phyloP scores from a whole-genome alignment of 768 basidiomycete genomes.

The Suillus plorans region DNA sequence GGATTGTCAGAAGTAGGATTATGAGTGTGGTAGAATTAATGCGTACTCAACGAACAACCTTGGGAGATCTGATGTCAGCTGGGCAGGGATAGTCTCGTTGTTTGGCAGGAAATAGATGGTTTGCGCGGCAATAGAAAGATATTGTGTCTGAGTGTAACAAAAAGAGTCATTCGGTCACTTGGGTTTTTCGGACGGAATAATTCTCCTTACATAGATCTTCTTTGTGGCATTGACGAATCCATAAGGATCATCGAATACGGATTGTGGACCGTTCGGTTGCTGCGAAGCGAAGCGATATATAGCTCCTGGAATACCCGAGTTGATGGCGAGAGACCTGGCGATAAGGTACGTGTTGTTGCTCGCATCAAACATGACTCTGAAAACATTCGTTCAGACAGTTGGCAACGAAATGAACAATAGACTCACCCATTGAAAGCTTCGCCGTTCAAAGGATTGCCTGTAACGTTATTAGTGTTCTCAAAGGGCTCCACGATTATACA shows the following conservation, averaged over 20 bases:
- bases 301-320: slow-evolving; percentile 57
- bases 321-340: slow-evolving; percentile 49
- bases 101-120: slow-evolving; percentile 54
- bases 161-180: not conserved
- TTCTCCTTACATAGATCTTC: slow-evolving; percentile 31
- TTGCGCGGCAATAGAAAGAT: slow-evolving; percentile 58
- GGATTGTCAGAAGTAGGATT: not conserved
- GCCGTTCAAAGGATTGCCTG: slow-evolving; percentile 44
- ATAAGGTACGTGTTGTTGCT: slow-evolving; percentile 45
- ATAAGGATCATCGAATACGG: slow-evolving; percentile 47
- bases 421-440: slow-evolving; percentile 60
- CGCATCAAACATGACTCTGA: slow-evolving; percentile 42
- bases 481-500: slow-evolving; percentile 35
- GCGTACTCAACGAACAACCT: slow-evolving; percentile 63
- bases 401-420: not conserved
- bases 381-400: not conserved
- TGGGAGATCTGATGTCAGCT: slow-evolving; percentile 41
- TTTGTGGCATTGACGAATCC: slow-evolving; percentile 55
- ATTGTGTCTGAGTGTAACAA: slow-evolving; percentile 43
- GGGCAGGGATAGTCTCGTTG: slow-evolving; percentile 39
- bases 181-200: not conserved
- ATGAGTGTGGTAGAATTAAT: not conserved
- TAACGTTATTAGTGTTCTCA: slow-evolving; percentile 48
- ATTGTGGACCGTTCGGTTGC: slow-evolving; percentile 37
- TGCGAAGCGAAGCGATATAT: slow-evolving; percentile 55